Evolutionary conservation across 306 rosid genomes (phyloP).

Genomic region (Ammopiptanthus mongolicus): DNA sequence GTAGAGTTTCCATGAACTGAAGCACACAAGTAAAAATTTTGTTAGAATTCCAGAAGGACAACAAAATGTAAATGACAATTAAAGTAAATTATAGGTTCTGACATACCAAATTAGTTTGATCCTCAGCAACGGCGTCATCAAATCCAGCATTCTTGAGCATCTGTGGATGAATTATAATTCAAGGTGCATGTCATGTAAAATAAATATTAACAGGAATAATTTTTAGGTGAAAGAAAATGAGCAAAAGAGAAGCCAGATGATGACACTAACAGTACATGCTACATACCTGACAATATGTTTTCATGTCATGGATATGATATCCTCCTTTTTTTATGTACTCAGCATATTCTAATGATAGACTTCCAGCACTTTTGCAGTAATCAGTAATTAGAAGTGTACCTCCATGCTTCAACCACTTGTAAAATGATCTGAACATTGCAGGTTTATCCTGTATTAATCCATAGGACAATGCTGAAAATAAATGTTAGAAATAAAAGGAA

Average conservation of each 20-base stretch:
- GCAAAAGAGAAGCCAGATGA: not conserved
- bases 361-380: constrained; percentile 64
- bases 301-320: constrained; percentile 68
- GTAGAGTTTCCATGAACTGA: constrained; percentile 71
- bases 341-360: constrained; percentile 51
- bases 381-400: constrained; percentile 86
- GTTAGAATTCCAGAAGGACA: not conserved
- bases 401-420: constrained; percentile 91
- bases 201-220: not conserved
- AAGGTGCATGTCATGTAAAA: not conserved
- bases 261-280: not conserved
- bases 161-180: constrained; percentile 32
- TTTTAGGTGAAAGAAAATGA: not conserved
- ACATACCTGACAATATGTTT: constrained; percentile 61
- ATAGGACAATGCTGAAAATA: not conserved
- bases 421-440: constrained; percentile 61
- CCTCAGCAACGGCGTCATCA: constrained; percentile 58
- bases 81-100: not conserved
- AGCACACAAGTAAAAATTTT: constrained; percentile 9
- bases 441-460: constrained; percentile 61
- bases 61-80: not conserved
- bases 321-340: constrained; percentile 77
- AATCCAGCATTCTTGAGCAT: constrained; percentile 88
- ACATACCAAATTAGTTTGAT: constrained; percentile 67
- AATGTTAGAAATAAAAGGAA: not conserved